Evolutionary conservation across 108 stramenopile species (phyloP).

Genomic region (Seminavis robusta): DNA sequence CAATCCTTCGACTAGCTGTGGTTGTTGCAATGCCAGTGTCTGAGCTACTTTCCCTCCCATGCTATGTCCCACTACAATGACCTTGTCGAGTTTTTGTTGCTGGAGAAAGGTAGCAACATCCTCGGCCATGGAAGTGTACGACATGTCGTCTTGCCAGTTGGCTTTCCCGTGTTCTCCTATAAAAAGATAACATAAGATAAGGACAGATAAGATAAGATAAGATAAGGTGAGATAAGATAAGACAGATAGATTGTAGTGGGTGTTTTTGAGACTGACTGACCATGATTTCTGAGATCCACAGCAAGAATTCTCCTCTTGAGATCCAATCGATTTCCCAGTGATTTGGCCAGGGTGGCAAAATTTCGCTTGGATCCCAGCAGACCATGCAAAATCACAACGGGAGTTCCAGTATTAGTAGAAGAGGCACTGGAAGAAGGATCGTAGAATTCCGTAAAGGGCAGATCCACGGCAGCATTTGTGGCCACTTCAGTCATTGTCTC

Average conservation of each 20-base stretch:
- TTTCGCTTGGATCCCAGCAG: conserved; percentile 91
- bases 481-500: too few relatives aligned
- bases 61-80: conserved; percentile 82
- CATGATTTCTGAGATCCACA: conserved; percentile 93
- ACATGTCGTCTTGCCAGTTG: conserved; percentile 62
- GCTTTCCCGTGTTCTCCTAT: too few relatives aligned
- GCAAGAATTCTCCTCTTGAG: conserved; percentile 59
- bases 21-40: conserved; percentile 73
- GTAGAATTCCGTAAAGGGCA: too few relatives aligned
- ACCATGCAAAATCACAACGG: conserved; percentile 89
- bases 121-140: conserved; percentile 80
- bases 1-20: conserved; percentile 75
- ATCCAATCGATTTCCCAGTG: conserved; percentile 61
- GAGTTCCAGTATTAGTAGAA: conserved; percentile 13
- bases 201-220: too few relatives aligned
- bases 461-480: too few relatives aligned
- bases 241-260: conserved; percentile 36
- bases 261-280: conserved; percentile 28
- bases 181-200: too few relatives aligned
- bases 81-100: conserved; percentile 41
- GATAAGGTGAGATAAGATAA: too few relatives aligned
- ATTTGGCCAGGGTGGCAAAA: conserved; percentile 79
- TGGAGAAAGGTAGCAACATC: conserved; percentile 83
- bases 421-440: too few relatives aligned
- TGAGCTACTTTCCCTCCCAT: conserved; percentile 96